Conservation (phyloP, 1,284 basidiomycete genomes). For the Naganishia cerealis region DNA sequence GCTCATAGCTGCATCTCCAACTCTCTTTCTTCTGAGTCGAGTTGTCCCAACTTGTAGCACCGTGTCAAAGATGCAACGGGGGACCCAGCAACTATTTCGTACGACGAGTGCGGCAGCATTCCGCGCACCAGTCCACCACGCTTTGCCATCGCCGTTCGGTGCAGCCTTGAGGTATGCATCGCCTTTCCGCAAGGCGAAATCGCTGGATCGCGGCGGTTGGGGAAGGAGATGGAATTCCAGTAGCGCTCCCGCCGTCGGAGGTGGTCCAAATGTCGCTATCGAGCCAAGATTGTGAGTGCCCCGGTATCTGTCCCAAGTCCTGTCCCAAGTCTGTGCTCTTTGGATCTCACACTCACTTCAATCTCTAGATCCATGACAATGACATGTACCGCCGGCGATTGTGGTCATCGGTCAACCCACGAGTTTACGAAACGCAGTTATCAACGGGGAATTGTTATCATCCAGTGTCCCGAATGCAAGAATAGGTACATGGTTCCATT, state of each 20-base stretch:
- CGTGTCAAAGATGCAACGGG: slow-evolving; percentile 7
- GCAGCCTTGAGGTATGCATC: not conserved
- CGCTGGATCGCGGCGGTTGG: not conserved
- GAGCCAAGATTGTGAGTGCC: slow-evolving; percentile 29
- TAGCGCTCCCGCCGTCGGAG: slow-evolving; percentile 2
- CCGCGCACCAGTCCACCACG: not conserved
- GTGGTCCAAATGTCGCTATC: slow-evolving; percentile 2
- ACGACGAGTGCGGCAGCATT: not conserved
- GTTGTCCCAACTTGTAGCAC: not conserved
- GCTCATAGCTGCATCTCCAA: not conserved
- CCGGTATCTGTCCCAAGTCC: too few relatives aligned
- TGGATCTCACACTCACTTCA: not conserved
- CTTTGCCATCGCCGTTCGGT: not conserved
- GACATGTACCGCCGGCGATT: slow-evolving; percentile 78
- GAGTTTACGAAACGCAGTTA: slow-evolving; percentile 83
- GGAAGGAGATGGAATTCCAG: slow-evolving; percentile 21
- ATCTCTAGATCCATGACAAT: slow-evolving; percentile 67
- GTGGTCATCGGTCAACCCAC: slow-evolving; percentile 80
- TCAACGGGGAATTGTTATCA: slow-evolving; percentile 81
- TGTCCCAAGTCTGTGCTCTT: not conserved
- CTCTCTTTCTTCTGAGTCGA: not conserved
- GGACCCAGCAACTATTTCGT: not conserved
- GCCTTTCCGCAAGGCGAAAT: not conserved
- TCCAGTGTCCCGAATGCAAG: slow-evolving; percentile 87
- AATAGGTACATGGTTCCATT: slow-evolving; percentile 64